phyloP scores from a whole-genome alignment of 2,329 filamentous ascomycete species.

The Botryotinia calthae region DNA sequence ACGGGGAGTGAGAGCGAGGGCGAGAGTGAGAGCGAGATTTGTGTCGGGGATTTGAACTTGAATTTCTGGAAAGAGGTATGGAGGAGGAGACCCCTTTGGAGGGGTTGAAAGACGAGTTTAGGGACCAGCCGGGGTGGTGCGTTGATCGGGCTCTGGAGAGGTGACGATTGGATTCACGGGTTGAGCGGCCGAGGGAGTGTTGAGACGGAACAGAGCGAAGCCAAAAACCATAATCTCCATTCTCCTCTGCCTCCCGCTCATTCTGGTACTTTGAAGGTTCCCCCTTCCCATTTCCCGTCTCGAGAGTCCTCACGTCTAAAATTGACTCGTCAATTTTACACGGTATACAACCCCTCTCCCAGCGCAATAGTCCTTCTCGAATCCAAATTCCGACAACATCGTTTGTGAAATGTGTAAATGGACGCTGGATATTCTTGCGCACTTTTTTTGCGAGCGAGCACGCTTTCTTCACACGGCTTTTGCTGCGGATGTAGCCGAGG shows the following conservation, averaged over 20 bases:
- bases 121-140: neutral
- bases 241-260: too few relatives aligned
- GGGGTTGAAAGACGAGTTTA: neutral
- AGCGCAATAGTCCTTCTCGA: neutral
- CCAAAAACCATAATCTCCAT: too few relatives aligned
- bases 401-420: neutral
- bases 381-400: neutral
- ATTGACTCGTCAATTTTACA: neutral
- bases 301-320: neutral
- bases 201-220: neutral
- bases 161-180: neutral
- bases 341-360: neutral
- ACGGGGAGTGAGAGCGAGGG: neutral
- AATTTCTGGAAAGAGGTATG: neutral
- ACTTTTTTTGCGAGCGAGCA: neutral
- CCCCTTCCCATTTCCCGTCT: neutral
- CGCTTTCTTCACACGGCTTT: neutral
- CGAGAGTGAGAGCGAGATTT: neutral
- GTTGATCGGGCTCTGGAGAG: neutral
- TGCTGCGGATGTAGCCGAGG: neutral
- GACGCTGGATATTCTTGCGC: neutral
- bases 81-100: neutral
- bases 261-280: neutral
- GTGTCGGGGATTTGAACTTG: neutral
- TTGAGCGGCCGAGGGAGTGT: neutral